Evolutionary conservation across 2,329 filamentous ascomycete species (phyloP).

Genomic region (Boeremia exigua): DNA sequence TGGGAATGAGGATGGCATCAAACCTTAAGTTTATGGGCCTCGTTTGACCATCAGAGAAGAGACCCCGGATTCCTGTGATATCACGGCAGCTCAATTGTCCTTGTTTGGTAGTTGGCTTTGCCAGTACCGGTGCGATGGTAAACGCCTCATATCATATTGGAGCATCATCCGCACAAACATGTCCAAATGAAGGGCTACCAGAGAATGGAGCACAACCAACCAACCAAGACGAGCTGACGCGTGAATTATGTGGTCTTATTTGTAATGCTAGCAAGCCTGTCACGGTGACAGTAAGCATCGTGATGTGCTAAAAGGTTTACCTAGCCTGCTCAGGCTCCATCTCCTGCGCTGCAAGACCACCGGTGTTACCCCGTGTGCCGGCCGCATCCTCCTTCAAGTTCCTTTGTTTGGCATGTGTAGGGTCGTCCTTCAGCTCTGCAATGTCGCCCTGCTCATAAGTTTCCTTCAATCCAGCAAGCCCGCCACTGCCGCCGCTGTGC

Average conservation of each 20-base stretch:
- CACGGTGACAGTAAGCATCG: not conserved
- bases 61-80: too few species aligned
- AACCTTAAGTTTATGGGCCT: too few species aligned
- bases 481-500: constrained; percentile 51
- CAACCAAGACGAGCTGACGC: not conserved
- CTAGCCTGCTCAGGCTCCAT: constrained; percentile 35
- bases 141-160: too few species aligned
- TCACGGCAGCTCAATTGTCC: too few species aligned
- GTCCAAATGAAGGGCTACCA: too few species aligned
- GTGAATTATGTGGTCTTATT: not conserved
- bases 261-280: not conserved
- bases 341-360: constrained; percentile 44
- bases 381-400: constrained; percentile 47
- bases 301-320: not conserved
- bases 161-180: too few species aligned
- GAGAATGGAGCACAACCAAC: too few species aligned
- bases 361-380: constrained; percentile 42
- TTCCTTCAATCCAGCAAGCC: constrained; percentile 51
- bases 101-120: too few species aligned
- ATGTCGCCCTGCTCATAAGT: constrained; percentile 21
- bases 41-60: too few species aligned
- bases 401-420: constrained; percentile 46
- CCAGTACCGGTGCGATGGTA: too few species aligned
- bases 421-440: constrained; percentile 39
- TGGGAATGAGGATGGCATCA: too few species aligned